Percentiles rank a stretch among this genome's conserved stretches.
Evolutionary conservation across 768 basidiomycete species (phyloP).

Genomic region (Sistotremastrum niveocremeum): DNA sequence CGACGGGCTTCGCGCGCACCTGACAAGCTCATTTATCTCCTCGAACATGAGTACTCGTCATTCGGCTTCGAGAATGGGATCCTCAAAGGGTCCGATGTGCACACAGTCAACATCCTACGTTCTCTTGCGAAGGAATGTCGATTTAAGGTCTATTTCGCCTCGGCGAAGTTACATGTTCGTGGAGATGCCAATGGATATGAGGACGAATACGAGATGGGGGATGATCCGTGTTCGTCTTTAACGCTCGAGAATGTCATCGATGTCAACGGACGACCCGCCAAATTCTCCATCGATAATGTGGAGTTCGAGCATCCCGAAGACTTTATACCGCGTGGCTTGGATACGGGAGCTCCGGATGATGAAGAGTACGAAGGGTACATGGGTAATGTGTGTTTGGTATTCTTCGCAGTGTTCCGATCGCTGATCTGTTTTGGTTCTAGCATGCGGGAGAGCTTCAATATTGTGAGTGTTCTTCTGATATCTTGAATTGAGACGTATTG

Average conservation of each 20-base stretch:
- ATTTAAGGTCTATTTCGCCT: conserved; percentile 24
- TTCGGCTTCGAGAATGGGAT: conserved; percentile 14
- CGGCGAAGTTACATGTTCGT: conserved; percentile 16
- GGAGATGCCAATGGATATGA: conserved; percentile 7
- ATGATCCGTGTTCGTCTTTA: conserved; percentile 1
- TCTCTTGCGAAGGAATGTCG: conserved; percentile 20
- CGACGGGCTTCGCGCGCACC: conserved; percentile 8
- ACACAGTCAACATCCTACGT: conserved; percentile 19
- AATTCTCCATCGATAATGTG: conserved; percentile 11
- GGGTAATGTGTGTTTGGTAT: conserved; percentile 22
- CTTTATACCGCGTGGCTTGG: conserved; percentile 24
- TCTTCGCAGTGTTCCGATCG: not conserved
- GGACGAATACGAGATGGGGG: not conserved
- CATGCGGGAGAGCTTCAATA: conserved; percentile 17
- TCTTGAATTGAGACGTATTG: conserved; percentile 6
- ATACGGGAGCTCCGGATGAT: conserved; percentile 20
- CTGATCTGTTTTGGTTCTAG: not conserved
- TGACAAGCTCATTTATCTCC: conserved; percentile 18
- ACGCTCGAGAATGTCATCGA: conserved; percentile 16
- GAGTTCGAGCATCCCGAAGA: conserved; percentile 11
- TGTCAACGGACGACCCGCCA: conserved; percentile 17
- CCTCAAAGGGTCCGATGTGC: conserved; percentile 28
- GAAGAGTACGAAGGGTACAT: conserved; percentile 28
- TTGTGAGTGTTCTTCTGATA: conserved; percentile 13
- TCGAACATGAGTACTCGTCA: conserved; percentile 22